These are phyloP conservation scores for Ganoderma multipileum DNA, from an alignment of 1,284 basidiomycete species.

Conservation along the genomic window DNA sequence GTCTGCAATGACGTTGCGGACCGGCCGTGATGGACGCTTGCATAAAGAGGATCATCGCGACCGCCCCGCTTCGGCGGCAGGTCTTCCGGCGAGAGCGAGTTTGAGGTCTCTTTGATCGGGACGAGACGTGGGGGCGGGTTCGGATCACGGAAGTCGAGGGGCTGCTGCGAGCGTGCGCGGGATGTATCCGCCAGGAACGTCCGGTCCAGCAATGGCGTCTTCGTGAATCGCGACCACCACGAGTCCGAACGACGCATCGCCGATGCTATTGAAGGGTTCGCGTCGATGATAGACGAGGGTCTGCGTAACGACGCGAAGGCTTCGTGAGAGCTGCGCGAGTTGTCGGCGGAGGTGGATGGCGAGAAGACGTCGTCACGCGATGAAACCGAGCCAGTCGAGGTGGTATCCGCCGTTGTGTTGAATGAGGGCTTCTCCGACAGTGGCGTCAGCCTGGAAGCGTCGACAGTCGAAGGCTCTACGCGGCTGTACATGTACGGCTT, in stretches of 20 bases:
- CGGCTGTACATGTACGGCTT: slow-evolving; percentile 36
- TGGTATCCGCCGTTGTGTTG: slow-evolving; percentile 31
- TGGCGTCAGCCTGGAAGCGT: slow-evolving; percentile 40
- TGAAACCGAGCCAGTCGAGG: slow-evolving; percentile 31
- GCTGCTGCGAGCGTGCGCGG: slow-evolving; percentile 17
- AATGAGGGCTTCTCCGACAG: slow-evolving; percentile 39
- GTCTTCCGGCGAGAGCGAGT: slow-evolving; percentile 31
- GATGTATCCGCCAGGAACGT: slow-evolving; percentile 36
- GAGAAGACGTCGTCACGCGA: slow-evolving; percentile 22
- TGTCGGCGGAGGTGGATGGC: slow-evolving; percentile 20
- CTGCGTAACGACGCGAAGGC: slow-evolving; percentile 36
- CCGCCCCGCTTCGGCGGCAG: slow-evolving; percentile 17
- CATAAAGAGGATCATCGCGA: slow-evolving; percentile 28
- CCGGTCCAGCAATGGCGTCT: slow-evolving; percentile 50
- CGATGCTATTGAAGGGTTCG: slow-evolving; percentile 40
- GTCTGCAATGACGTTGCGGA: slow-evolving; percentile 39
- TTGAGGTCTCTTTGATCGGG: slow-evolving; percentile 59
- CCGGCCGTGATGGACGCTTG: slow-evolving; percentile 34
- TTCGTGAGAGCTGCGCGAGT: slow-evolving; percentile 39
- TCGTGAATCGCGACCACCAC: slow-evolving; percentile 56
- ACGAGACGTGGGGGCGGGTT: slow-evolving; percentile 68
- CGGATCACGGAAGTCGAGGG: slow-evolving; percentile 71
- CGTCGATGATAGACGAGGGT: slow-evolving; percentile 49
- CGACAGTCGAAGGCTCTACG: slow-evolving; percentile 36
- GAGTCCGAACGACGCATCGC: slow-evolving; percentile 48